Base-by-base conservation (phyloP, 2,329 filamentous ascomycete genomes). In the Fusarium sp. region DNA sequence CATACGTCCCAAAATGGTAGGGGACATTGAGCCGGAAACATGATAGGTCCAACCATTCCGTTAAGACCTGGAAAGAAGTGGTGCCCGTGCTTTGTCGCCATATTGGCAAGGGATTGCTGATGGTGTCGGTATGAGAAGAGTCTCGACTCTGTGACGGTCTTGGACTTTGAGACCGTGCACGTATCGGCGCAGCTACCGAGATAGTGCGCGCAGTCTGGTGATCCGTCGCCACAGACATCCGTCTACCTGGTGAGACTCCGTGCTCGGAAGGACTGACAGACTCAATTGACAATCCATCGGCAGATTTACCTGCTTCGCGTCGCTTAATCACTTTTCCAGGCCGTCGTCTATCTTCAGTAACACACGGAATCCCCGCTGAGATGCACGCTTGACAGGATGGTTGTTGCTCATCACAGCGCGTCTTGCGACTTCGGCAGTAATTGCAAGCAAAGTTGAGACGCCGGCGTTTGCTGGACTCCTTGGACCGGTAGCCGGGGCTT, bases 381-480 rank as follows among this genome's bases (percentile, higher is more conserved):
- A 64, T 64, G 6, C 62, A 64, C 1, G 62, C 62, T 8, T 64
- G 44, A 8, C 62, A 64, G 3, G 62, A 64, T 0, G 62, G 62
- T 0, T 64, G 50, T 1, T 64, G 59, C 6, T 64, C 62, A 1
- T 64, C 62, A 0, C 62, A 64, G 3, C 62, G 59, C 1, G 62
- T 64, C 5, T 64, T 64, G 2, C 62, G 59, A 32, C 8, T 45
- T 4, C 62, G 59, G 38, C 62, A 64, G 20, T 64, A 64, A 8
- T 64, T 64, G 8, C 62, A 64, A 6, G 62, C 62, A n/a, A 64
- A 64, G 18, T 64, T 64, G 30, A 64, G 59, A 9, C 62, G 62
- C 2, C 62, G 62, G 0, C 59, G 30, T 15, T 64, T 64, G 6
- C 18, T 32, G 1, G 59, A 57, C 18, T 58, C 45, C 12, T 43